These are phyloP conservation scores for Lipomyces kockii DNA, from an alignment of 805 yeast species.

Conservation along the genomic window DNA sequence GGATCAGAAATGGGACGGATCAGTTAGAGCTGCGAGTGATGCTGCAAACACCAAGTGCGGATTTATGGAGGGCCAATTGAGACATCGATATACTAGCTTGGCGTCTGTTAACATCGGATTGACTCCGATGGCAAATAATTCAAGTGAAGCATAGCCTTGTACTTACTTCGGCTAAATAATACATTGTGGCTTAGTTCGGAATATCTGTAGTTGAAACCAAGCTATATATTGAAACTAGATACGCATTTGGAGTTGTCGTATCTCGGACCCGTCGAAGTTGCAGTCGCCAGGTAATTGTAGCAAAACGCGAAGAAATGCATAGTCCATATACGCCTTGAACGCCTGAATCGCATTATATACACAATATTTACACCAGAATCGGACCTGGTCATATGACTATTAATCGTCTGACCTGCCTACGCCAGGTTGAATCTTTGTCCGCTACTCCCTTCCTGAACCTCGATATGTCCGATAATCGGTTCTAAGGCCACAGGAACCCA, in stretches of 20 bases:
- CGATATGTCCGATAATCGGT: slow-evolving; percentile 47
- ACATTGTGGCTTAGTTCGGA: too few relatives aligned
- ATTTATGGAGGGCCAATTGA: too few relatives aligned
- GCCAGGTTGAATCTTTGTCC: not conserved
- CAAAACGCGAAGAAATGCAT: not conserved
- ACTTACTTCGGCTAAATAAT: too few relatives aligned
- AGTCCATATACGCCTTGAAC: not conserved
- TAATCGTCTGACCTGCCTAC: not conserved
- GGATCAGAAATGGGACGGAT: too few relatives aligned
- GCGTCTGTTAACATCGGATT: too few relatives aligned
- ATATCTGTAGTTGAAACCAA: too few relatives aligned
- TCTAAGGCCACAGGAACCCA: slow-evolving; percentile 68
- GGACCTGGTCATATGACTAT: not conserved
- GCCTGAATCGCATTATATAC: not conserved
- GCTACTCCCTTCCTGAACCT: not conserved
- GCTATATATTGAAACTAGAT: too few relatives aligned
- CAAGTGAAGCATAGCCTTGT: too few relatives aligned
- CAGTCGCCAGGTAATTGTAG: not conserved
- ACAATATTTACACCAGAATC: not conserved
- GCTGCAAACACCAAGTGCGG: too few relatives aligned
- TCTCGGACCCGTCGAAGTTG: not conserved
- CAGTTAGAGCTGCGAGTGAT: too few relatives aligned
- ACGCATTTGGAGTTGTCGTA: not conserved
- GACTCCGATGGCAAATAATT: too few relatives aligned
- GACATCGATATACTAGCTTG: too few relatives aligned